Percentiles rank a stretch among this genome's conserved stretches.
Conservation (phyloP, 192 early-diverging fungal species). For the Backusella westeae region DNA sequence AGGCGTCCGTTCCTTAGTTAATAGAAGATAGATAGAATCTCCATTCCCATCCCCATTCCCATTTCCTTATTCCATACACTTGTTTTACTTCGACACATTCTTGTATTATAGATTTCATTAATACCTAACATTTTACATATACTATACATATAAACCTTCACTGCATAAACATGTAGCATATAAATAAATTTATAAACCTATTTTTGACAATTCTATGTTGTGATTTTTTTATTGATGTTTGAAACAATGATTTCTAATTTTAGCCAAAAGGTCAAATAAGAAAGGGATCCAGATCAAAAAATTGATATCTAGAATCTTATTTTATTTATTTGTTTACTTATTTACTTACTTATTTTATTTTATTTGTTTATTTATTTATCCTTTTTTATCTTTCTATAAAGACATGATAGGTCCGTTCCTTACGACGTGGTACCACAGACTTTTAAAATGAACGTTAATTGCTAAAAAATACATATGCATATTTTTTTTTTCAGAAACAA, state of each 20-base stretch:
- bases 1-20: neutral
- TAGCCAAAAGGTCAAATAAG: neutral
- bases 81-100: neutral
- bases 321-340: neutral
- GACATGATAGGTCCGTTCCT: neutral
- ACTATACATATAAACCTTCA: neutral
- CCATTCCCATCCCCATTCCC: neutral
- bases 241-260: neutral
- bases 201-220: neutral
- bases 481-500: neutral
- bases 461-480: neutral
- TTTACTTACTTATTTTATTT: neutral
- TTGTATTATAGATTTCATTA: constrained; percentile 7
- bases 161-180: neutral
- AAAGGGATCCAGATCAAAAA: neutral
- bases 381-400: neutral
- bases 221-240: neutral
- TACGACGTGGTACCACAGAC: neutral
- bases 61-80: neutral
- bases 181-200: neutral
- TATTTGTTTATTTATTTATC: neutral
- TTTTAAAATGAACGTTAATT: neutral
- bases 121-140: neutral
- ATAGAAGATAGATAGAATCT: neutral
- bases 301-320: neutral